phyloP scores from a whole-genome alignment of 176 grass and related monocot species.

The Thinopyrum elongatum region DNA sequence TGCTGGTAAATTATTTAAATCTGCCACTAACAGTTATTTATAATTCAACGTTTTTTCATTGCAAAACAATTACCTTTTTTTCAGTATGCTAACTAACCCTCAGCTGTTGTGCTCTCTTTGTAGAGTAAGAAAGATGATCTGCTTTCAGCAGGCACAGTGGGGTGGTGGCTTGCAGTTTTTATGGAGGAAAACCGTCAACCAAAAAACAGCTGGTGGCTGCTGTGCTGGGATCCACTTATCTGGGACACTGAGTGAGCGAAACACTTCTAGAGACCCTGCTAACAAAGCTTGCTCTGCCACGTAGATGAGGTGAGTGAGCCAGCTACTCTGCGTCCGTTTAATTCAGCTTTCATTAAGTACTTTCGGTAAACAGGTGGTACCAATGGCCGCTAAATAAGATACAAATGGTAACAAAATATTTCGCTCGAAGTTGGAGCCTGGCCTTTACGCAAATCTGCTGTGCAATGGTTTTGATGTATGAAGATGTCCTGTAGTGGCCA shows the following conservation, averaged over 20 bases:
- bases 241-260: not conserved
- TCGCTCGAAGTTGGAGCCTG: too few relatives aligned
- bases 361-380: too few relatives aligned
- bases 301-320: not conserved
- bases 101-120: not conserved
- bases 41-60: too few relatives aligned
- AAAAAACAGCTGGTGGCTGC: too few relatives aligned
- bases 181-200: not conserved
- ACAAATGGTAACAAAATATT: too few relatives aligned
- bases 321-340: not conserved
- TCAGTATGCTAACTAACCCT: not conserved
- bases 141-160: not conserved
- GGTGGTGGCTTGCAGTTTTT: not conserved
- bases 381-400: too few relatives aligned
- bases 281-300: too few relatives aligned
- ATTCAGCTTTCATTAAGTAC: not conserved
- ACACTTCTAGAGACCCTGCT: not conserved
- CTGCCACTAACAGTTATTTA: not conserved
- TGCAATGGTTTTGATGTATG: too few relatives aligned
- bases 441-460: too few relatives aligned
- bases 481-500: too few relatives aligned
- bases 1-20: not conserved
- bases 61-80: not conserved
- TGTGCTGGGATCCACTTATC: not conserved
- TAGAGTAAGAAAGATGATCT: not conserved